A percentile compares a stretch with the other conserved stretches of the same genome.
These are phyloP conservation scores for Fusarium liriodendri DNA, from an alignment of 2,329 filamentous ascomycete species.

Conservation along the genomic window DNA sequence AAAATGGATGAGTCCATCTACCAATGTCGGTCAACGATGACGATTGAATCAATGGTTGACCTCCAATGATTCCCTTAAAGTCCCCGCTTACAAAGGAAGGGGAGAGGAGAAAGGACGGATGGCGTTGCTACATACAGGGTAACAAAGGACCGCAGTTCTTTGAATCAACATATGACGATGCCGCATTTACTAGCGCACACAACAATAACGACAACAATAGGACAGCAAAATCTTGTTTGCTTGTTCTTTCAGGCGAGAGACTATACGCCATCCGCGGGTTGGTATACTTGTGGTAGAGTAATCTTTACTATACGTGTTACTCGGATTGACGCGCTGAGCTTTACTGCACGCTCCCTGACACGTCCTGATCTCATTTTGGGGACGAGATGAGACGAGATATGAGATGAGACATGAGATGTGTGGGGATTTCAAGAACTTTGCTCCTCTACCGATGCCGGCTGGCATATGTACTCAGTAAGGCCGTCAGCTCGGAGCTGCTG, in stretches of 20 bases:
- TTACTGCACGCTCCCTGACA: conserved; percentile 10
- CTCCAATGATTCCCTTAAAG: not conserved
- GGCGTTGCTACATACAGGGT: not conserved
- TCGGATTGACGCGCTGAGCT: conserved; percentile 7
- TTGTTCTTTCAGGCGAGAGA: not conserved
- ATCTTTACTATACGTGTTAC: conserved; percentile 17
- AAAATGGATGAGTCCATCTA: not conserved
- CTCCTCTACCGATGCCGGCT: conserved; percentile 6
- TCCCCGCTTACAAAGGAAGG: not conserved
- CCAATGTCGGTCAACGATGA: not conserved
- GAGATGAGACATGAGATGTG: conserved; percentile 24
- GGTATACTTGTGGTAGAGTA: conserved; percentile 15
- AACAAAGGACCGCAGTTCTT: not conserved
- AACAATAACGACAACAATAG: conserved; percentile 7
- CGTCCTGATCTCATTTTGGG: conserved; percentile 9
- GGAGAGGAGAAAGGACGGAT: not conserved
- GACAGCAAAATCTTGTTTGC: not conserved
- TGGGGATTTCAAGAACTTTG: conserved; percentile 12
- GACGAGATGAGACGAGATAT: conserved; percentile 9
- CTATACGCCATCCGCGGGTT: not conserved
- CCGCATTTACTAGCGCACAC: not conserved
- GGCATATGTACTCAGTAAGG: not conserved
- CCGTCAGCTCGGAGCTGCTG: not conserved
- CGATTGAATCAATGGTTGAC: not conserved
- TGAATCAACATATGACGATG: not conserved